phyloP scores from a whole-genome alignment of 129 eudicot genomes.

The Sambucus nigra region DNA sequence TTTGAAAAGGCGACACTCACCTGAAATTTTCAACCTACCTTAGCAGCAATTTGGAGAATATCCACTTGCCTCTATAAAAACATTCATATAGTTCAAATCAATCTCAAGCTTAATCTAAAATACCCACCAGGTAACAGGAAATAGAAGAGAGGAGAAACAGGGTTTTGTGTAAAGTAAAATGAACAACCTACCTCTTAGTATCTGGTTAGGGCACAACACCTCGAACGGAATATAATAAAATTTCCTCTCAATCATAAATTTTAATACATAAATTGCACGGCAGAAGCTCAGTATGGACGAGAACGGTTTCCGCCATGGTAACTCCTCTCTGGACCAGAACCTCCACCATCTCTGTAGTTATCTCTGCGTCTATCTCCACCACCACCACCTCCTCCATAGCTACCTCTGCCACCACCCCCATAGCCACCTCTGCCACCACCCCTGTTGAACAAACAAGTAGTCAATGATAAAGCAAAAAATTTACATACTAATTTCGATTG shows the following conservation, averaged over 20 bases:
- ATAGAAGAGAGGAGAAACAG: slow-evolving; percentile 31
- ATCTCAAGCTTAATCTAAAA: slow-evolving; percentile 28
- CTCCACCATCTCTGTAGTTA: slow-evolving; percentile 63
- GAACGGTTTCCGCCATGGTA: slow-evolving; percentile 85
- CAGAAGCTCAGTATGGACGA: slow-evolving; percentile 67
- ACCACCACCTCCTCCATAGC: slow-evolving; percentile 49
- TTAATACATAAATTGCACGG: slow-evolving; percentile 37
- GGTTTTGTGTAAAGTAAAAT: slow-evolving; percentile 29
- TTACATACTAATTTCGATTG: too few species aligned
- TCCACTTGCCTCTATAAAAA: slow-evolving; percentile 94
- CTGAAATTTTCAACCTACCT: slow-evolving; percentile 81
- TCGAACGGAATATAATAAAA: slow-evolving; percentile 46
- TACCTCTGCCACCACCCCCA: slow-evolving; percentile 72
- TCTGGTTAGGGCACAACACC: slow-evolving; percentile 50
- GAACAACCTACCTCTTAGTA: slow-evolving; percentile 85
- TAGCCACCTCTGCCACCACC: slow-evolving; percentile 6
- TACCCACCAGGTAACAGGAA: slow-evolving; percentile 19
- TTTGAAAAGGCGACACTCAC: slow-evolving; percentile 82
- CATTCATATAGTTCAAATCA: slow-evolving; percentile 55
- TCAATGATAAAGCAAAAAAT: background rate
- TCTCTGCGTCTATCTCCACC: slow-evolving; percentile 74
- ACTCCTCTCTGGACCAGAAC: slow-evolving; percentile 80
- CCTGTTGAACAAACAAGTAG: background rate
- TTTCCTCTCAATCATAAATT: slow-evolving; percentile 39
- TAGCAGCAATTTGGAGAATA: slow-evolving; percentile 81